These are phyloP conservation scores for Podospora bellae-mahoneyi DNA, from an alignment of 495 filamentous ascomycete genomes.

Conservation along the genomic window DNA sequence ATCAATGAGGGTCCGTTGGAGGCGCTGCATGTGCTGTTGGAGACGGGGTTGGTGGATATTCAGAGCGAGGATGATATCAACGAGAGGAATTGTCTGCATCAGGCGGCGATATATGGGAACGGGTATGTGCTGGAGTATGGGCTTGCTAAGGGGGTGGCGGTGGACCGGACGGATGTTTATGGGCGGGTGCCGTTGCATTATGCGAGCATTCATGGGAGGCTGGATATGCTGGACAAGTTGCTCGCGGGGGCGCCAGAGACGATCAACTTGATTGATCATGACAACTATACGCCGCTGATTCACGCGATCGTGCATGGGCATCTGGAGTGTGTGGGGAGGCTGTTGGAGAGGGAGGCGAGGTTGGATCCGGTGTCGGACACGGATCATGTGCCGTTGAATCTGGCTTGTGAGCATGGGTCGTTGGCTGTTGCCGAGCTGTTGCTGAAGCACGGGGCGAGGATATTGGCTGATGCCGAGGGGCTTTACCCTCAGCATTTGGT, in stretches of 20 bases:
- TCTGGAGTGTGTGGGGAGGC: constrained; percentile 68
- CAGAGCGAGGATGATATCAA: constrained; percentile 95
- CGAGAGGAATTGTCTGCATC: constrained; percentile 91
- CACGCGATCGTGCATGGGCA: constrained; percentile 88
- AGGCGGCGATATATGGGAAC: constrained; percentile 87
- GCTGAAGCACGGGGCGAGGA: constrained; percentile 67
- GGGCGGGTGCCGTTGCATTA: constrained; percentile 93
- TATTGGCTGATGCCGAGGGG: constrained; percentile 91
- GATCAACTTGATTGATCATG: constrained; percentile 84
- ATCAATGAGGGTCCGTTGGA: constrained; percentile 81
- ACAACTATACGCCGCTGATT: constrained; percentile 95
- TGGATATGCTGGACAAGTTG: constrained; percentile 76
- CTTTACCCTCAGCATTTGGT: constrained; percentile 97
- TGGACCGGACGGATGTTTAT: constrained; percentile 83
- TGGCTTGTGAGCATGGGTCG: constrained; percentile 91
- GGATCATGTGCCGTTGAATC: constrained; percentile 89
- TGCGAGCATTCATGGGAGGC: constrained; percentile 87
- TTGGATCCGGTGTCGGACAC: constrained; percentile 77
- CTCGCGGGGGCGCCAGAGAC: constrained; percentile 57
- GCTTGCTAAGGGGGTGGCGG: constrained; percentile 65
- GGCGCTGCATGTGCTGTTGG: constrained; percentile 69
- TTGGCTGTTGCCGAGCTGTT: constrained; percentile 77
- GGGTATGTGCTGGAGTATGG: constrained; percentile 70
- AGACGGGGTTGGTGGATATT: constrained; percentile 78
- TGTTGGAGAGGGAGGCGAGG: constrained; percentile 68